Base-by-base conservation (phyloP, 148 eudicot genomes). In the Rhododendron ovatum region DNA sequence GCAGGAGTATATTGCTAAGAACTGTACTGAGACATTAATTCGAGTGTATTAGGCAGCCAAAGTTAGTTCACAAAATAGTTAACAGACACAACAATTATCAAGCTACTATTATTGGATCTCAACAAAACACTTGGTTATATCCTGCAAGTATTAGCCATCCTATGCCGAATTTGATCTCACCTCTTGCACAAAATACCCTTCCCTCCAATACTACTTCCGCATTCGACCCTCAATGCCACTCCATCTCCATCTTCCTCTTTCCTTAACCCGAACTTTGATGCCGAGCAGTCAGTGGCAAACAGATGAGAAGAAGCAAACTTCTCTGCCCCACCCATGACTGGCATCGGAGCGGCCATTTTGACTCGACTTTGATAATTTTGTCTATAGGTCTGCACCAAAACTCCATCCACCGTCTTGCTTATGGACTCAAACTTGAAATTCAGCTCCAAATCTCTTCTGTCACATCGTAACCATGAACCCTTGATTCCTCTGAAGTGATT, bases 381-480 rank as follows among this genome's bases (percentile, higher is more conserved):
- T 50, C 57, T 53, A 37, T 81, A 86, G 22, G 84, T 86, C 26
- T 81, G 87, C 39, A 84, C 87, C 71, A 86, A 39, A 24, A 86
- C 87, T 50, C 87, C 87, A 51, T 86, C 80, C 13, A 86, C 80
- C 13, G 0, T 22, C 61, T 69, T n/a, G 48, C 80, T 51, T 48
- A 86, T 15, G 39, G 80, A 69, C 37, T 81, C 67, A 5, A 86
- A 81, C 53, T 39, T 67, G 69, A 86, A 86, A 26, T 71, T 69
- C 12, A 86, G 87, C 84, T 86, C 87, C 53, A 86, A 22, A 53
- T 86, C n/a, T 86, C 84, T 39, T 71, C 53, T 2, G 84, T 86
- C 18, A 86, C 26, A 50, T 71, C 80, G 73, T 86, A 86, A 8
- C 71, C 71, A 24, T 86, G 87, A 28, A 86, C 55, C 15, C 20